Conservation (phyloP, 208 protist species). For the Acanthamoeba quina region DNA sequence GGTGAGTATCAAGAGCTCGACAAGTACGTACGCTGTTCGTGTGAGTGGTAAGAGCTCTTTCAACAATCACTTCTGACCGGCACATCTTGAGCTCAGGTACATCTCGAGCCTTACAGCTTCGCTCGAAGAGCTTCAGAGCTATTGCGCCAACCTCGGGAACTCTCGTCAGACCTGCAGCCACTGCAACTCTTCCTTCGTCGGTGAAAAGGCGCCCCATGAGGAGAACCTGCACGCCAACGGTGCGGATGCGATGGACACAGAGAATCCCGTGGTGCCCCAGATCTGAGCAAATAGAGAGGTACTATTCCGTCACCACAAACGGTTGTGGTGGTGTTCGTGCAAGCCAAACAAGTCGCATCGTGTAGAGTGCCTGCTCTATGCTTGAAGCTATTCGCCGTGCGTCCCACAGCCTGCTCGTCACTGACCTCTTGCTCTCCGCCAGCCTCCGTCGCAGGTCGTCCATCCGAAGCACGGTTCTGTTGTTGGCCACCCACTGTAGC, state of each 20-base stretch:
- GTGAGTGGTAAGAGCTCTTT: neutral
- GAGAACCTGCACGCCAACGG: neutral
- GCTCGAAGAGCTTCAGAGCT: conserved; percentile 36
- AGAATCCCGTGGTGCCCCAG: neutral
- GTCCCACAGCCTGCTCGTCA: neutral
- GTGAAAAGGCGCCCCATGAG: neutral
- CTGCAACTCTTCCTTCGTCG: neutral
- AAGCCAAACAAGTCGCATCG: neutral
- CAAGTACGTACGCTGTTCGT: conserved; percentile 2
- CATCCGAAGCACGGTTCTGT: neutral
- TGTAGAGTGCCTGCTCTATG: neutral
- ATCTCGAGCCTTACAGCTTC: conserved; percentile 14
- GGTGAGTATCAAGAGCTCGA: conserved; percentile 18
- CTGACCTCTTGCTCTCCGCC: neutral
- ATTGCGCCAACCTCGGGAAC: neutral
- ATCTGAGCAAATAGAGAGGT: neutral
- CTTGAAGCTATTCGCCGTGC: neutral
- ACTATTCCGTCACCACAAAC: conserved; percentile 25
- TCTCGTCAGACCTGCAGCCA: neutral
- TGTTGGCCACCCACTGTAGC: neutral
- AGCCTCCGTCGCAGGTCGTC: neutral
- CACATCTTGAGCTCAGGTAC: neutral
- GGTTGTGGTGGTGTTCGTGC: neutral
- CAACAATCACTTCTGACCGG: neutral
- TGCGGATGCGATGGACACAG: neutral